Base-by-base conservation (phyloP, 805 yeast genomes). In the Myxozyma melibiosi region DNA sequence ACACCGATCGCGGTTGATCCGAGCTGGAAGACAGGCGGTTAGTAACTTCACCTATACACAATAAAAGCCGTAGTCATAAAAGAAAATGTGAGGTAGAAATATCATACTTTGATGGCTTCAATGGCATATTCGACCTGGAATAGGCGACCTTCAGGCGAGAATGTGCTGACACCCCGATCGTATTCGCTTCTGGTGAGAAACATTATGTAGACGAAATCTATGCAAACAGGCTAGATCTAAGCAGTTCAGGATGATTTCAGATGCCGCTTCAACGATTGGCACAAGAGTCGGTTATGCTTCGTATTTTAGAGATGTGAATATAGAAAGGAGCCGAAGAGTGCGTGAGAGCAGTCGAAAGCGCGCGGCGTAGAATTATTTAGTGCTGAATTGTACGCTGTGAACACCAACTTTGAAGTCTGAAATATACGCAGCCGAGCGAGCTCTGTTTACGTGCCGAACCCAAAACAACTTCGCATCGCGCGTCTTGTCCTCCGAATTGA, bases 1-100 rank as follows among this genome's bases (percentile, higher is more conserved):
- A 94, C 88, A 52, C 99, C 99, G 69, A 94, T 91, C 59, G 99
- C 99, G 1, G 99, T 94, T 42, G 97, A 90, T n/a, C 96, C 96
- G 40, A 84, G 78, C 79, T 76, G 47, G 22, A 38, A 5, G 7
- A 16, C 30, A 4, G 13, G 22, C 9, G 8, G 38, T 43, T 25
- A 51, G 51, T 37, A 52, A n/a, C n/a, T n/a, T 44, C 11, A 11
- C 16, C 11, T 8, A 35, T 35, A 8, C 24, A 39, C 13, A n/a
- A 31, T 11, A 16, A 30, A 24, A 3, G 18, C 4, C 13, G n/a
- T n/a, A n/a, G n/a, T n/a, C n/a, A 40, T 24, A 7, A 28, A 11
- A 33, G 16, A n/a, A 28, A 31, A 20, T 13, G 42, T 6, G 14
- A 14, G 13, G 3, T 7, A 11, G 14, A 13, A n/a, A 39, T 4